phyloP scores from a whole-genome alignment of 2,329 filamentous ascomycete species.

The Coniochaeta hoffmannii region DNA sequence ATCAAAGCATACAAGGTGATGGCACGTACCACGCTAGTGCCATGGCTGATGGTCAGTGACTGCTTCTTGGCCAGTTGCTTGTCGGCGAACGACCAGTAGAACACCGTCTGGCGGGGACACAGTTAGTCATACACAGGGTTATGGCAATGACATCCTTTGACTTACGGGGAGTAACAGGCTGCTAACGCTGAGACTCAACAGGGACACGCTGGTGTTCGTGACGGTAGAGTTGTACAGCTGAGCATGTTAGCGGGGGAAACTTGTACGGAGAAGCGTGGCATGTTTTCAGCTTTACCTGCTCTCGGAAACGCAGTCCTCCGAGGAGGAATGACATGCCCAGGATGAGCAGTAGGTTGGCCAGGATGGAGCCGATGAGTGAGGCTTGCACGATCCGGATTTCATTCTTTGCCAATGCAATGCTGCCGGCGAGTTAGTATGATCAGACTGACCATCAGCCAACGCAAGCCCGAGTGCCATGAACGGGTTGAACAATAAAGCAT shows the following conservation, averaged over 20 bases:
- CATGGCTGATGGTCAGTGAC: constrained; percentile 79
- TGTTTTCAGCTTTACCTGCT: constrained; percentile 38
- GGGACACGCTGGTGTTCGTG: constrained; percentile 91
- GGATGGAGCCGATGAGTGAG: constrained; percentile 66
- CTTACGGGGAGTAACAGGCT: constrained; percentile 75
- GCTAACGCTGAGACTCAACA: constrained; percentile 83
- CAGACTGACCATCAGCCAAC: constrained; percentile 12
- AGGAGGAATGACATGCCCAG: constrained; percentile 68
- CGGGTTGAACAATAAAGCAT: not conserved
- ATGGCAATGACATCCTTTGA: constrained; percentile 5
- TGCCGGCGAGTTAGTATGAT: constrained; percentile 8
- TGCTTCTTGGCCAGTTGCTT: constrained; percentile 54
- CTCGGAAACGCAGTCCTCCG: constrained; percentile 59
- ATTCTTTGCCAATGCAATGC: constrained; percentile 37
- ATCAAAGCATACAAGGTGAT: constrained; percentile 1
- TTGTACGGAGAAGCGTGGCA: not conserved
- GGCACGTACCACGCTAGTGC: constrained; percentile 69
- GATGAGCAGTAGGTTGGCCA: constrained; percentile 70
- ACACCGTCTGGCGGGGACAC: constrained; percentile 60
- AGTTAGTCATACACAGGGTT: no score
- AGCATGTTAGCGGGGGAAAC: not conserved
- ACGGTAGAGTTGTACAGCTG: constrained; percentile 91
- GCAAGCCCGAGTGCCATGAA: not conserved
- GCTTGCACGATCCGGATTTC: constrained; percentile 72
- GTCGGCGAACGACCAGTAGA: constrained; percentile 77